A percentile compares a stretch with the other conserved stretches of the same genome.
phyloP scores from a whole-genome alignment of 2,329 filamentous ascomycete genomes.

The Stagonosporopsis tanaceti region DNA sequence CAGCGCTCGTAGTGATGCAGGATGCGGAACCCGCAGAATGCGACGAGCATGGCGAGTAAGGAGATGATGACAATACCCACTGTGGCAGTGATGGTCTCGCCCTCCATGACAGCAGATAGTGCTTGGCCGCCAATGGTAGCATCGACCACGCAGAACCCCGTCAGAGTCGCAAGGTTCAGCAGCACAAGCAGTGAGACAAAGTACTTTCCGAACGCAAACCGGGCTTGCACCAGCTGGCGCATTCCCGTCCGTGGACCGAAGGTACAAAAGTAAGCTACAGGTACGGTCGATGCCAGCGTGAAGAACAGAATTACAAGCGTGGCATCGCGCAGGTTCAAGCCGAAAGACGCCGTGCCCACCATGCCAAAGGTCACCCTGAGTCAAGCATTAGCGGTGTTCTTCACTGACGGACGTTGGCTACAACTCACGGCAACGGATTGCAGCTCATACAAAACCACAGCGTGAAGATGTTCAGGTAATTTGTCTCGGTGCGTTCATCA shows the following conservation, averaged over 20 bases:
- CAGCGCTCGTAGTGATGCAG: constrained; percentile 67
- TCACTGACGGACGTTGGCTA: no score
- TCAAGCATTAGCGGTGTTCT: neutral
- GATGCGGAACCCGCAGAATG: constrained; percentile 66
- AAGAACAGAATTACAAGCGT: constrained; percentile 71
- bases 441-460: constrained; percentile 67
- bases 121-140: constrained; percentile 67
- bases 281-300: constrained; percentile 61
- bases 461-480: constrained; percentile 66
- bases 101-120: constrained; percentile 45
- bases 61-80: constrained; percentile 69
- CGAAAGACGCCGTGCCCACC: constrained; percentile 64
- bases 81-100: constrained; percentile 57
- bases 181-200: constrained; percentile 67
- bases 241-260: constrained; percentile 69
- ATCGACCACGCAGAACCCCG: constrained; percentile 70
- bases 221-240: constrained; percentile 71
- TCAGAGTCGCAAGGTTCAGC: constrained; percentile 69
- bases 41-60: constrained; percentile 65
- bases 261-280: constrained; percentile 65
- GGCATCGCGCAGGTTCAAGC: constrained; percentile 64
- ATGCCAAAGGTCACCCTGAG: constrained; percentile 68
- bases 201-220: constrained; percentile 66
- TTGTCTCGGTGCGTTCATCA: constrained; percentile 62
- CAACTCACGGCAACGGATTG: constrained; percentile 65